Base-by-base conservation (phyloP, 352 stramenopile genomes). In the Discostella stelligera region DNA sequence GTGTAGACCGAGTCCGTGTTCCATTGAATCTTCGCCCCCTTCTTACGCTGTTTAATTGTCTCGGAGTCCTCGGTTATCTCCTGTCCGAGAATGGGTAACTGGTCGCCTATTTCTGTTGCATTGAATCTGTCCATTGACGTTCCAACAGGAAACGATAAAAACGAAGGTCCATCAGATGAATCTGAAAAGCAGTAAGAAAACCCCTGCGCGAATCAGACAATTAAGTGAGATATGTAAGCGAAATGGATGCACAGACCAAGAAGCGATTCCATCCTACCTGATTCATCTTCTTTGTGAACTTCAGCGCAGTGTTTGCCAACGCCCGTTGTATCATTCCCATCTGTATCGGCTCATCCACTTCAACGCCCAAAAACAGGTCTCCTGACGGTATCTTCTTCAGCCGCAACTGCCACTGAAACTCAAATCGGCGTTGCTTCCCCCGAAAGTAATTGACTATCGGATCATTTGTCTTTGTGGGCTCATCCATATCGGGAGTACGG, bases 321-420 rank as follows among this genome's bases (percentile, higher is more conserved):
- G 88, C 83, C 23, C 83, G 72, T 55, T 90, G 84, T 56, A 93
- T 84, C 21, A 92, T 87, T n/a, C 88, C 88, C 79, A 93, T 86
- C 46, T 83, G 83, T 13, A 89, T 77, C 0, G 86, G 84, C 63
- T 91, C 74, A 10, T 91, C 77, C 2, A 93, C 41, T 66, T 90
- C 82, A 62, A 70, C 82, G 20, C 80, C 76, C 72, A 92, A 83
- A 59, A 87, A 92, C 6, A 92, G 39, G 25, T 76, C 70, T 8
- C 74, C 79, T 0, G 46, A 9, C 9, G 81, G 77, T 30, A 86
- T 25, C 54, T 90, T 91, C 69, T 91, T 92, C n/a, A 92, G 27
- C 66, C 82, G 84, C 4, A 90, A 60, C 68, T 91, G 87, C 66
- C 82, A 91, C 62, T 92, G 87, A 66, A 91, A 90, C 76, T 92